A percentile compares a stretch with the other conserved stretches of the same genome.
Conservation (phyloP, 257 asterid genomes). For the Solanum megistacrolobum region DNA sequence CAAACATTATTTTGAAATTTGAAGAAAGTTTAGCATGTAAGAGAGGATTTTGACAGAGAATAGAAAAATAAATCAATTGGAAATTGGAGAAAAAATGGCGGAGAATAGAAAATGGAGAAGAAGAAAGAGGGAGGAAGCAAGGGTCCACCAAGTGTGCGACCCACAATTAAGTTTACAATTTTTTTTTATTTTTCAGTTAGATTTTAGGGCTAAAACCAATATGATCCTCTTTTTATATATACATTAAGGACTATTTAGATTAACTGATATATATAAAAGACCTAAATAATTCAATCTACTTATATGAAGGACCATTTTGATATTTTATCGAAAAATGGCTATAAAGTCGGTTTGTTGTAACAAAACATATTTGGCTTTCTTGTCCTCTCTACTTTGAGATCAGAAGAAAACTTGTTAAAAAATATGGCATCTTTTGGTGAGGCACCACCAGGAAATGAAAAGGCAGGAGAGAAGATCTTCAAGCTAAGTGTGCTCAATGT, state of each 20-base stretch:
- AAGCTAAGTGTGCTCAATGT: slow-evolving; percentile 84
- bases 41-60: no score
- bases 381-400: neutral
- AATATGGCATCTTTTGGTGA: slow-evolving; percentile 59
- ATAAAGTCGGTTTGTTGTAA: neutral
- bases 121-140: neutral
- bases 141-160: neutral
- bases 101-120: neutral
- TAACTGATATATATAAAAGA: no score
- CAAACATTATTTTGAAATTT: no score
- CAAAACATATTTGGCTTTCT: neutral
- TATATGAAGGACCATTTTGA: no score
- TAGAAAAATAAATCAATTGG: neutral
- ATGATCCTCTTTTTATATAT: neutral
- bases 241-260: no score
- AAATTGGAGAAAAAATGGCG: neutral
- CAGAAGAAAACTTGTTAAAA: neutral
- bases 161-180: neutral
- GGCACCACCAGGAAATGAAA: slow-evolving; percentile 73
- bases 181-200: neutral
- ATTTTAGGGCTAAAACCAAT: neutral
- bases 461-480: slow-evolving; percentile 16
- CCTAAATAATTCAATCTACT: no score
- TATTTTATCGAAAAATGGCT: neutral
- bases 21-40: no score